Evolutionary conservation across 2,329 filamentous ascomycete genomes (phyloP).

Genomic region (Colletotrichum camelliae): DNA sequence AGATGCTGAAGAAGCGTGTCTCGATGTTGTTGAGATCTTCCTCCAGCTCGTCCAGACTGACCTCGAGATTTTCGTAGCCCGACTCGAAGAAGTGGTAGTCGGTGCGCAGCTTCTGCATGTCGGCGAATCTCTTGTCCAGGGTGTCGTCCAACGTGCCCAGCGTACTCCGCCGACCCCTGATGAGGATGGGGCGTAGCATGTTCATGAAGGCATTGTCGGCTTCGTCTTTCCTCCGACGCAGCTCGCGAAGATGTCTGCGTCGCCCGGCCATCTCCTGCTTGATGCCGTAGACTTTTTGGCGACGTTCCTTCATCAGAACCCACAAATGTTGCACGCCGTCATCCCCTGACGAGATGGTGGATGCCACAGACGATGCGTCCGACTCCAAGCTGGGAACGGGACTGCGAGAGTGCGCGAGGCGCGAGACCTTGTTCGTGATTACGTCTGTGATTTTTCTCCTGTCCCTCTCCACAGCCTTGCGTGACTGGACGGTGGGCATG

Average conservation of each 20-base stretch:
- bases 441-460: slow-evolving; percentile 28
- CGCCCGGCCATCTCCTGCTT: slow-evolving; percentile 36
- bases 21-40: slow-evolving; percentile 40
- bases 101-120: slow-evolving; percentile 42
- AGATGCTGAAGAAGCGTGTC: slow-evolving; percentile 41
- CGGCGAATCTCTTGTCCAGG: slow-evolving; percentile 34
- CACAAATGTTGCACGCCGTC: slow-evolving; percentile 39
- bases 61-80: slow-evolving; percentile 41
- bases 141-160: slow-evolving; percentile 25
- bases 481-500: slow-evolving; percentile 11
- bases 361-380: slow-evolving; percentile 6
- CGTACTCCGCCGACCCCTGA: slow-evolving; percentile 27
- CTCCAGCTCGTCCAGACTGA: slow-evolving; percentile 39
- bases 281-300: slow-evolving; percentile 31
- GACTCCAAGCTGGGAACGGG: slow-evolving; percentile 16
- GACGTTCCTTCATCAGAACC: slow-evolving; percentile 39
- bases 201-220: slow-evolving; percentile 47
- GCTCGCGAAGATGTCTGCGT: slow-evolving; percentile 33
- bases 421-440: slow-evolving; percentile 39
- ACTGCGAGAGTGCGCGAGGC: slow-evolving; percentile 32
- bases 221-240: slow-evolving; percentile 37
- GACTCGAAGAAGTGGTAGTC: slow-evolving; percentile 41
- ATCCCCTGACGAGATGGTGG: slow-evolving; percentile 16
- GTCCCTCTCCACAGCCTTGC: neutral
- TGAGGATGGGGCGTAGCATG: slow-evolving; percentile 40